phyloP scores from a whole-genome alignment of 2,329 filamentous ascomycete genomes.

The Sporothrix dimorphospora region DNA sequence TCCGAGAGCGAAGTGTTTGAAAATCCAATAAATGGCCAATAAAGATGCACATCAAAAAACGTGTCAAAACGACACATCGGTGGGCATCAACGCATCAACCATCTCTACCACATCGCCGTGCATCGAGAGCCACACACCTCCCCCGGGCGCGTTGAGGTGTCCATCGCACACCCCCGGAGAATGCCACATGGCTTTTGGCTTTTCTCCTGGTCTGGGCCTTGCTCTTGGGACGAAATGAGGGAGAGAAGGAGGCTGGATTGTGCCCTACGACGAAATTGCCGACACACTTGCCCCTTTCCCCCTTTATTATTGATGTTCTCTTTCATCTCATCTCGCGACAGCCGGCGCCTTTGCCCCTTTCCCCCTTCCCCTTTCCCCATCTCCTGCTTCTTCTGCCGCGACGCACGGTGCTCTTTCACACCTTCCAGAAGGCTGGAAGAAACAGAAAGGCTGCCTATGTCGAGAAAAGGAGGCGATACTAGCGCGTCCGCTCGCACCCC shows the following conservation, averaged over 20 bases:
- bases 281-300: neutral
- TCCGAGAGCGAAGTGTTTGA: neutral
- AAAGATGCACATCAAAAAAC: neutral
- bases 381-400: neutral
- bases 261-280: neutral
- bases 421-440: neutral
- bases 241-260: neutral
- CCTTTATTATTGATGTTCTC: neutral
- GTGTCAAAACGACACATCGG: neutral
- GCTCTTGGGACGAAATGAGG: neutral
- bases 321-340: slow-evolving; percentile 5
- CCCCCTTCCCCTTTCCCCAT: neutral
- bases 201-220: neutral
- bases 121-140: neutral
- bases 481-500: neutral
- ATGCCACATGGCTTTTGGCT: slow-evolving; percentile 7
- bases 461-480: neutral
- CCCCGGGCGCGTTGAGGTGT: neutral
- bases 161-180: slow-evolving; percentile 1
- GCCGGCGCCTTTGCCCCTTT: neutral
- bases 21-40: neutral
- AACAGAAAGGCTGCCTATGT: neutral
- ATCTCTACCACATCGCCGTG: neutral
- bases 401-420: neutral
- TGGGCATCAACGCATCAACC: neutral